phyloP scores from a whole-genome alignment of 148 eudicot species.

The Polygonum maritimum region DNA sequence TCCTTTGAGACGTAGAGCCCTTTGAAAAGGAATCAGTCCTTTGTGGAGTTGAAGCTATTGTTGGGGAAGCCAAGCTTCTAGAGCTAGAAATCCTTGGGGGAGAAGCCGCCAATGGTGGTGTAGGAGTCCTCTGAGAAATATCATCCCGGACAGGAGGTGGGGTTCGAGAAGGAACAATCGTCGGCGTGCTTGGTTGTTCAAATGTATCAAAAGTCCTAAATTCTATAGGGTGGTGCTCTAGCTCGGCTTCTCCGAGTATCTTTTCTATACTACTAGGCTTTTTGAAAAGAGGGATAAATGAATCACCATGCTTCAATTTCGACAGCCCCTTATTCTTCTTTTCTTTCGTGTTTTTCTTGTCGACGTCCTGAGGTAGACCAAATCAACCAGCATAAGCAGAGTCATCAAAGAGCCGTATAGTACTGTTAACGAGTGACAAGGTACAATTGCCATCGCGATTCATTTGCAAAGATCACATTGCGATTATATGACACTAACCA shows the following conservation, averaged over 20 bases:
- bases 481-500: background rate
- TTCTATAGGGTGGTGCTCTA: constrained; percentile 38
- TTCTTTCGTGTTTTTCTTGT: constrained; percentile 61
- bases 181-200: constrained; percentile 34
- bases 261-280: constrained; percentile 94
- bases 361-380: constrained; percentile 41
- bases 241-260: constrained; percentile 69
- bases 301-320: constrained; percentile 60
- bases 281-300: constrained; percentile 70
- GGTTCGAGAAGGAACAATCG: constrained; percentile 32
- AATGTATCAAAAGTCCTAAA: constrained; percentile 34
- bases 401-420: background rate
- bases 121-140: constrained; percentile 17
- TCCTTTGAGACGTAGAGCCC: constrained; percentile 17
- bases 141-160: constrained; percentile 22
- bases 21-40: constrained; percentile 19
- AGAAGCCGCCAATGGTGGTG: constrained; percentile 20
- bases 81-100: constrained; percentile 19
- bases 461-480: background rate
- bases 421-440: background rate
- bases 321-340: constrained; percentile 61
- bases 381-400: background rate
- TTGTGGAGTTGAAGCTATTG: constrained; percentile 18
- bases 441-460: too few relatives aligned
- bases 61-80: constrained; percentile 18